phyloP scores from a whole-genome alignment of 768 basidiomycete genomes.

The Solioccasus polychromus region DNA sequence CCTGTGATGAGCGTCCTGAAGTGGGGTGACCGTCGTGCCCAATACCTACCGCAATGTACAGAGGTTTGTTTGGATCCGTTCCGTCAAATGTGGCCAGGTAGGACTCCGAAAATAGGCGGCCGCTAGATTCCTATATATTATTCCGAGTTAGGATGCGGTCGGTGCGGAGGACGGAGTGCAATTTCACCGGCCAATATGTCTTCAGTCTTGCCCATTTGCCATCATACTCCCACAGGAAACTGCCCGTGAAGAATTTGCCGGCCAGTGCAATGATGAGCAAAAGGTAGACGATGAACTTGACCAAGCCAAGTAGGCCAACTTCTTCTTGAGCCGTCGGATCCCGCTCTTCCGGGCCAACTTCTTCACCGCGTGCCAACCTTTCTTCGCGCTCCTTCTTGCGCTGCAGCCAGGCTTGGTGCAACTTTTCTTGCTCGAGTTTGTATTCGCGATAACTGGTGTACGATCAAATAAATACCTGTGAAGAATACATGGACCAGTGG shows the following conservation, averaged over 20 bases:
- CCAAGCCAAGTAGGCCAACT: constrained; percentile 58
- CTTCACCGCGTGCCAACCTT: constrained; percentile 71
- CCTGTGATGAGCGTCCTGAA: constrained; percentile 4
- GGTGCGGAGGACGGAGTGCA: neutral
- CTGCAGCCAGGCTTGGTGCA: constrained; percentile 63
- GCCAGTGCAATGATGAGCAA: constrained; percentile 54
- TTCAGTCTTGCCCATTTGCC: constrained; percentile 59
- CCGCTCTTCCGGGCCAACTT: constrained; percentile 66
- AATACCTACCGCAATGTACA: constrained; percentile 77
- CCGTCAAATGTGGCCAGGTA: constrained; percentile 72
- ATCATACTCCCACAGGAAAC: constrained; percentile 80
- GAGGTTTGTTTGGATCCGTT: constrained; percentile 53
- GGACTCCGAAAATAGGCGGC: constrained; percentile 73
- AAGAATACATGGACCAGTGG: neutral
- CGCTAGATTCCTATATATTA: constrained; percentile 42
- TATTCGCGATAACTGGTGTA: constrained; percentile 61
- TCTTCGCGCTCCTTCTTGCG: constrained; percentile 70
- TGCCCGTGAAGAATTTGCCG: constrained; percentile 86
- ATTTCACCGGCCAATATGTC: constrained; percentile 60
- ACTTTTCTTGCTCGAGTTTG: constrained; percentile 55
- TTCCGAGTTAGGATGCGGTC: neutral
- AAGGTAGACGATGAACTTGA: constrained; percentile 66
- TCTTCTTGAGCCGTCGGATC: constrained; percentile 72
- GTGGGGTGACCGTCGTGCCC: constrained; percentile 10
- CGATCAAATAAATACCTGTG: constrained; percentile 7